Evolutionary conservation across 257 asterid species (phyloP).

Genomic region (Nicotiana benthamiana): DNA sequence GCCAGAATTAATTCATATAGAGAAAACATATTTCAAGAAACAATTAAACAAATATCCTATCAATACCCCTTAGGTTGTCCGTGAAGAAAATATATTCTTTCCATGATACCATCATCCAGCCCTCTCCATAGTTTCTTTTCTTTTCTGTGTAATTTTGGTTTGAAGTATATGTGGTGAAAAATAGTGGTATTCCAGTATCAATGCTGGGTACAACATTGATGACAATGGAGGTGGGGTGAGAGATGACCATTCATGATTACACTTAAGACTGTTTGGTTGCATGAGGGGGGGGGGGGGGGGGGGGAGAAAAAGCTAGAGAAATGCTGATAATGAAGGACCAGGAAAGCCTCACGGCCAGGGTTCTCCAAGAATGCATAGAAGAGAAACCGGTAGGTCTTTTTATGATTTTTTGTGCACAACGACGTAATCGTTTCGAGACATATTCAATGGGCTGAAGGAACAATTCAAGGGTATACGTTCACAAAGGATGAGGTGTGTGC

Average conservation of each 20-base stretch:
- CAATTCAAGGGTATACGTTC: background rate
- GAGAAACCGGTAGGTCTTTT: background rate
- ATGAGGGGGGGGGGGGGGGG: background rate
- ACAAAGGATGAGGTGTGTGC: background rate
- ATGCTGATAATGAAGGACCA: background rate
- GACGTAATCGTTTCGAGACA: background rate
- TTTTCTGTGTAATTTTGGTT: background rate
- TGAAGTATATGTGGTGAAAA: background rate
- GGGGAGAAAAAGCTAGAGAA: background rate
- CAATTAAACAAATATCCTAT: background rate
- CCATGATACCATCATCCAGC: background rate
- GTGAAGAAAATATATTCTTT: no score
- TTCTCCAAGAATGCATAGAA: background rate
- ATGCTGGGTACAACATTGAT: background rate
- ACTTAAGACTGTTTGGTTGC: background rate
- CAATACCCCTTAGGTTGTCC: background rate
- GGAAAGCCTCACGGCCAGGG: background rate
- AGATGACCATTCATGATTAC: background rate
- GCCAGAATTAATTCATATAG: background rate
- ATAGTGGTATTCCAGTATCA: background rate
- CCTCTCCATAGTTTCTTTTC: background rate
- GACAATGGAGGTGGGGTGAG: background rate
- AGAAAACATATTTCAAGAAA: background rate
- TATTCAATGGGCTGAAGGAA: background rate
- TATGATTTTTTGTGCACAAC: background rate